phyloP scores from a whole-genome alignment of 1,139 yeast species.

The Meyerozyma guilliermondii region DNA sequence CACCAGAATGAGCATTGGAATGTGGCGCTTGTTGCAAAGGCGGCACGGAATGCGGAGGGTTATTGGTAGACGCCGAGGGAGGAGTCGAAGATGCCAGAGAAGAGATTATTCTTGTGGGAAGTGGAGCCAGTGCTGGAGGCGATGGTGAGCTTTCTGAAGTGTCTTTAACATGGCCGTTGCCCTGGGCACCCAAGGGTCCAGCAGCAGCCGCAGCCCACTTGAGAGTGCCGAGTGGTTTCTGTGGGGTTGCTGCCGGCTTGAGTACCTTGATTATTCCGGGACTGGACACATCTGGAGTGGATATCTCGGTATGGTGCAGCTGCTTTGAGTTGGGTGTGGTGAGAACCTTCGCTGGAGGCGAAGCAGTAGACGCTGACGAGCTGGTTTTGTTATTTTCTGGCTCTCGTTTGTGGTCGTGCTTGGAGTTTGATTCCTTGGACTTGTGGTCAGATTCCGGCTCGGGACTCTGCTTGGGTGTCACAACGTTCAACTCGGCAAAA shows the following conservation, averaged over 20 bases:
- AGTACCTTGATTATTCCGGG: constrained; percentile 35
- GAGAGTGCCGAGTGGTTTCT: constrained; percentile 58
- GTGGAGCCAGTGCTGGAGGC: neutral
- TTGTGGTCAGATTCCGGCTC: neutral
- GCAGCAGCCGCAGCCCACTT: constrained; percentile 73
- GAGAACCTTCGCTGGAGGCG: neutral
- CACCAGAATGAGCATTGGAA: neutral
- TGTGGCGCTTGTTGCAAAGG: neutral
- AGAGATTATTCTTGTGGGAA: neutral
- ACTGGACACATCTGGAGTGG: neutral
- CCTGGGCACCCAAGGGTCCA: constrained; percentile 9
- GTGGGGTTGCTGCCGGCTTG: constrained; percentile 66
- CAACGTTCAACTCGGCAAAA: constrained; percentile 1
- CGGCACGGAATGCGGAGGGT: constrained; percentile 2
- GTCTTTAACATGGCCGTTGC: neutral
- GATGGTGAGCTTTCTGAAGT: neutral
- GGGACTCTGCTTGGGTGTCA: neutral
- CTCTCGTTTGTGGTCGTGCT: neutral
- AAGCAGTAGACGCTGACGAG: neutral
- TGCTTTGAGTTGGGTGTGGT: neutral
- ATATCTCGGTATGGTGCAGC: neutral
- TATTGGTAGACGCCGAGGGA: neutral
- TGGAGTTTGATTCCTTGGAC: neutral
- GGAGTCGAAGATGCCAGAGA: neutral
- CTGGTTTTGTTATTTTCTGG: neutral